A percentile compares a stretch with the other conserved stretches of the same genome.
Conservation (phyloP, 352 stramenopile genomes). For the Phytopythium oedochilum region DNA sequence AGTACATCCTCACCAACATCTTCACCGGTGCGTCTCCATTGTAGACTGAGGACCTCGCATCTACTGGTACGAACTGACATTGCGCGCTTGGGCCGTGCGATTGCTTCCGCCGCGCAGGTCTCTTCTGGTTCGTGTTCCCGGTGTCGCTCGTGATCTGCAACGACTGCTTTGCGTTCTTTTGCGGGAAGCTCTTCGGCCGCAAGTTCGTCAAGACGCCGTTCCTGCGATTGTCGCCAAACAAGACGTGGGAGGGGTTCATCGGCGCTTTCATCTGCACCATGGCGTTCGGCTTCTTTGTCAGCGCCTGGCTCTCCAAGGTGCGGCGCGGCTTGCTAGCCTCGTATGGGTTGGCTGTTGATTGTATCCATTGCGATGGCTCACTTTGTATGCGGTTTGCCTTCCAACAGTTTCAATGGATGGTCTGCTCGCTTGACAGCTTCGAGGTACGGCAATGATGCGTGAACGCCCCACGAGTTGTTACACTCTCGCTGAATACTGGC, state of each 20-base stretch:
- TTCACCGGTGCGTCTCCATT: constrained; percentile 78
- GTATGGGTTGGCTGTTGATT: too few relatives aligned
- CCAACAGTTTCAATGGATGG: constrained; percentile 91
- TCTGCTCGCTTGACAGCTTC: constrained; percentile 86
- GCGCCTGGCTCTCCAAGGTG: constrained; percentile 83
- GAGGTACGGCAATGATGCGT: constrained; percentile 20
- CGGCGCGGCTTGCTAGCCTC: not conserved
- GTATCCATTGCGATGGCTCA: not conserved
- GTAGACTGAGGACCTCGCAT: too few relatives aligned
- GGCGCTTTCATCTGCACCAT: constrained; percentile 96
- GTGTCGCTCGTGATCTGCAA: constrained; percentile 94
- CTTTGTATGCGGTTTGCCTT: not conserved
- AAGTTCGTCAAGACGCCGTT: constrained; percentile 93
- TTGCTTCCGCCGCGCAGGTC: constrained; percentile 31
- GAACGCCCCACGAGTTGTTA: too few relatives aligned
- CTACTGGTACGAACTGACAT: too few relatives aligned
- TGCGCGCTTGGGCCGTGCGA: not conserved
- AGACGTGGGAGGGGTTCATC: constrained; percentile 99
- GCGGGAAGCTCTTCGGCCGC: constrained; percentile 76
- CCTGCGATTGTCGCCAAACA: constrained; percentile 96
- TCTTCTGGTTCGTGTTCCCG: constrained; percentile 95
- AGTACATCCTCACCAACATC: constrained; percentile 96
- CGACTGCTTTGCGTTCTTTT: constrained; percentile 95
- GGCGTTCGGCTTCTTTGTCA: constrained; percentile 92
- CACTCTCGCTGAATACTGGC: too few relatives aligned